phyloP scores from a whole-genome alignment of 2,329 filamentous ascomycete species.

The Arachnopeziza araneosa region DNA sequence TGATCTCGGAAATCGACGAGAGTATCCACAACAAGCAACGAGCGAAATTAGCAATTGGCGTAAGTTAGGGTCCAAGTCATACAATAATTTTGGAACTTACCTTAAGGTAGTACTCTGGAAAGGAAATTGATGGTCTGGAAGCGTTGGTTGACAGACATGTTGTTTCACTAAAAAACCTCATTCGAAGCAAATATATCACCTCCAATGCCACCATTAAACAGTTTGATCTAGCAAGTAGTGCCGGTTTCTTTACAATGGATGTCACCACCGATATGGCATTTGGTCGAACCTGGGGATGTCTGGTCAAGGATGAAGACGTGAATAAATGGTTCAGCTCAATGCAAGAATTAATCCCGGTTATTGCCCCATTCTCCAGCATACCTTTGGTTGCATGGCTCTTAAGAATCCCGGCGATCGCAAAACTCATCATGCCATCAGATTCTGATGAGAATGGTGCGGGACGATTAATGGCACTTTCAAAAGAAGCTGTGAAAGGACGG shows the following conservation, averaged over 20 bases:
- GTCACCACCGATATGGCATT: conserved; percentile 48
- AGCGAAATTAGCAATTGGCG: conserved; percentile 46
- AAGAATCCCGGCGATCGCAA: conserved; percentile 31
- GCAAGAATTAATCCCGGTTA: conserved; percentile 36
- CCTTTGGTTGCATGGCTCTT: conserved; percentile 36
- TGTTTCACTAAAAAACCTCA: conserved; percentile 29
- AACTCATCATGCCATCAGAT: conserved; percentile 35
- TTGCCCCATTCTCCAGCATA: background rate
- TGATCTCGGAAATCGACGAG: conserved; percentile 41
- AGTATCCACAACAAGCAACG: conserved; percentile 35
- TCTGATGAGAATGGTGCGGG: conserved; percentile 35
- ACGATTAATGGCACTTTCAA: conserved; percentile 44
- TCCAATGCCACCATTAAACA: conserved; percentile 31
- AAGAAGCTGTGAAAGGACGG: conserved; percentile 39
- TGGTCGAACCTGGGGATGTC: conserved; percentile 44
- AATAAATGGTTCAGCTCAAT: conserved; percentile 38
- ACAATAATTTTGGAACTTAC: background rate
- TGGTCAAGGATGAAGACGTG: conserved; percentile 42
- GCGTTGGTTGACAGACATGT: background rate
- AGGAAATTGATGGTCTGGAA: conserved; percentile 36
- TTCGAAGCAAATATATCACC: conserved; percentile 44
- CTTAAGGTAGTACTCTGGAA: conserved; percentile 41
- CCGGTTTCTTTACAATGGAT: conserved; percentile 49
- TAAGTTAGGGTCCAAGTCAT: conserved; percentile 20
- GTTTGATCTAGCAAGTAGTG: conserved; percentile 46